Evolutionary conservation across 345 rosid species (phyloP), one percentile per base, ranked within the genome.

Genomic region (Hibiscus trionum): DNA sequence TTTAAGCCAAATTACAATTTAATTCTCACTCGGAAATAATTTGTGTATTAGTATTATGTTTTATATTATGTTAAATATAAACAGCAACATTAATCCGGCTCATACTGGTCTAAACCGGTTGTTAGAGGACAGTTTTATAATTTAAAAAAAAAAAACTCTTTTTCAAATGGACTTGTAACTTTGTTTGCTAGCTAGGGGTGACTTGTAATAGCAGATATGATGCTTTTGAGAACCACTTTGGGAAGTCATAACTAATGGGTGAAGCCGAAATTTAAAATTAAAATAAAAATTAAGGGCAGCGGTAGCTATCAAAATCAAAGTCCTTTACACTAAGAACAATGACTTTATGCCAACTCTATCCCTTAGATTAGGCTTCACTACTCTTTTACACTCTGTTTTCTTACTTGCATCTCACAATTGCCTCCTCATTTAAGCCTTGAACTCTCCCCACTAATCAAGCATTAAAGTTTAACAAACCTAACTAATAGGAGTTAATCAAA

Each of bases 261-360:
- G 33, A 39, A 55, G 46, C 52, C 5, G 0, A 21, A 21, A 21
- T 21, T 21, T 21, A 4, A 33, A 33, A 11, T 27, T 27, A 44
- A 11, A 27, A 65, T 24, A 21, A 69, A 68, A 35, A 27, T 27
- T 49, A 29, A 63, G 56, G 71, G 76, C 7, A 55, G 26, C 14
- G 64, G 77, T 77, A 73, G 78, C 75, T 67, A 79, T 79, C 76
- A 61, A 73, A 33, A 33, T 16, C 46, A 8, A 61, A 33, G 47
- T 56, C 39, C 59, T 19, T 17, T 39, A 26, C 26, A 11, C 21
- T 52, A 64, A 50, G 2, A 78, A 81, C 61, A 79, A 67, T 4
- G 77, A 84, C 83, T 68, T 70, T 26, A 62, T 26, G 81, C 82
- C 83, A 80, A 77, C 67, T 53, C n/a, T 11, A 17, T 58, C 46